Base-by-base conservation (phyloP, 2,329 filamentous ascomycete species). In the Fusarium anguioides region DNA sequence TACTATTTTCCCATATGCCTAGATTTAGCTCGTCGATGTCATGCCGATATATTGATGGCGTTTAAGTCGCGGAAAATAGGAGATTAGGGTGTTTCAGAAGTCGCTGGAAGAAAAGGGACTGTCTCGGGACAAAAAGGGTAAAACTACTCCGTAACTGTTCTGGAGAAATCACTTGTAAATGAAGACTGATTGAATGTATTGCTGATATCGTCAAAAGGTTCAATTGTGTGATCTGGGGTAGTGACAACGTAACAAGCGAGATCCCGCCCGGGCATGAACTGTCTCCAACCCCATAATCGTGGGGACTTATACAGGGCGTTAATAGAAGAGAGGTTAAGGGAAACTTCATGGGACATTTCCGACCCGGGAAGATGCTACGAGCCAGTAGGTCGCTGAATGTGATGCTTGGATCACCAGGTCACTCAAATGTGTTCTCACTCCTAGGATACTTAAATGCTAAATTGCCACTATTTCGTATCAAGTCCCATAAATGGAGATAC, bases 1-100 rank as follows among this genome's bases (percentile, higher is more conserved):
- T 24, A 24, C 20, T 45, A 31, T 26, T 39, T 35, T 7, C 20
- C n/a, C n/a, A 29, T 23, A 23, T 41, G 26, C 33, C n/a, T 24
- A 17, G 26, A 7, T 39, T 33, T 8, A 21, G 35, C 17, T 18
- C 15, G 35, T 41, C 17, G 15, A 40, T 42, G 20, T 60, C 44
- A 31, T 60, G 11, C 47, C 36, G 12, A 37, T 54, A 26, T 37
- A 55, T 27, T 45, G 45, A 57, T 61, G 57, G 48, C 29, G 39
- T 62, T 35, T 41, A 9, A 36, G 33, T 45, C 52, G 37, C 51
- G 58, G 56, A 42, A 48, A 33, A 44, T 39, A 33, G 31, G 36
- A 53, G 27, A 68, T 39, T 10, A 70, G 54, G 29, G 49, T 67
- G 71, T 74, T 73, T 74, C 71, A 73, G 52, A 64, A 39, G 46